A percentile compares a stretch with the other conserved stretches of the same genome.
These are phyloP conservation scores for Hericium erinaceus DNA, from an alignment of 768 basidiomycete species.

Conservation along the genomic window DNA sequence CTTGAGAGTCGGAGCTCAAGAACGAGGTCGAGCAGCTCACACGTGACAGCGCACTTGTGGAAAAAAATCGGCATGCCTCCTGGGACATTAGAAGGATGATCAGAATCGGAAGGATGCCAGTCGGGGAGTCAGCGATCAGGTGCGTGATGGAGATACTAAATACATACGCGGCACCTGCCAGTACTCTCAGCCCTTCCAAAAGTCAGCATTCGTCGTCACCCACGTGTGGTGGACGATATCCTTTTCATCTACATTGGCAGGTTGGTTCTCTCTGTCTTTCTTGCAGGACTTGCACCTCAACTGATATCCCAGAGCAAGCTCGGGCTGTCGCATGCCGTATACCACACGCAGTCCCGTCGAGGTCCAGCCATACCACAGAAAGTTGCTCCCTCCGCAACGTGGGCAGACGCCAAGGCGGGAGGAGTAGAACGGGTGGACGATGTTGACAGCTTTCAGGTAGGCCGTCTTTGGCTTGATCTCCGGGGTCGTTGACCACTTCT, in stretches of 20 bases:
- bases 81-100: background rate
- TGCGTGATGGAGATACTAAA: background rate
- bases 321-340: background rate
- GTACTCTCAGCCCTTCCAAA: background rate
- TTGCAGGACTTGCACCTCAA: background rate
- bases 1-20: background rate
- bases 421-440: background rate
- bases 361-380: background rate
- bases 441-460: background rate
- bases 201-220: background rate
- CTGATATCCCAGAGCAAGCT: background rate
- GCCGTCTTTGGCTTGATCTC: background rate
- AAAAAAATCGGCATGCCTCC: background rate
- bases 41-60: background rate
- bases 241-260: too few species aligned
- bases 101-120: too few species aligned
- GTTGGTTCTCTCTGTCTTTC: background rate
- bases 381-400: background rate
- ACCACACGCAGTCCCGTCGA: background rate
- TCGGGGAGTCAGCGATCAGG: background rate
- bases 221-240: background rate
- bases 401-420: background rate
- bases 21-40: background rate
- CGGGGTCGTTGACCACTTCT: background rate
- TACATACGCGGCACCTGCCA: background rate